Evolutionary conservation across 495 filamentous ascomycete species (phyloP).

Genomic region (Lasiosphaeria ovina): DNA sequence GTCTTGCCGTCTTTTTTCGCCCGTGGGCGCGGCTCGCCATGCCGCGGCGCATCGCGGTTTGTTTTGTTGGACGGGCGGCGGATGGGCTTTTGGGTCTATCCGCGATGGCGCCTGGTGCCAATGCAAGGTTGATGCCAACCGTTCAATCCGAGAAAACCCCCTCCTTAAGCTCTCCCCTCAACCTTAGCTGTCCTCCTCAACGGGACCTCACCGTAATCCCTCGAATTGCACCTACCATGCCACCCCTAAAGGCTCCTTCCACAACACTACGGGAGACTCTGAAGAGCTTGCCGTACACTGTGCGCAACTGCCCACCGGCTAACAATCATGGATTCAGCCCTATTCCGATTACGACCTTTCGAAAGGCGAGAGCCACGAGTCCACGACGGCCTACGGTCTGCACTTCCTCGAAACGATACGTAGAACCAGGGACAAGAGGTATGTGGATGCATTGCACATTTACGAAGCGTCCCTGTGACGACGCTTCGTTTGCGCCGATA

Average conservation of each 20-base stretch:
- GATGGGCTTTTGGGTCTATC: not conserved
- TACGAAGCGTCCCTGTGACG: not conserved
- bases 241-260: not conserved
- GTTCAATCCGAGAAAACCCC: not conserved
- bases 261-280: not conserved
- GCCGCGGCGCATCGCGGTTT: not conserved
- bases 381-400: constrained; percentile 65
- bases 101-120: constrained; percentile 4
- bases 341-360: constrained; percentile 37
- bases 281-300: not conserved
- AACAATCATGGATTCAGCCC: constrained; percentile 26
- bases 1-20: not conserved
- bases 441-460: constrained; percentile 43
- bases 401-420: constrained; percentile 63
- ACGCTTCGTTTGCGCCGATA: not conserved
- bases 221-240: no score
- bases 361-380: constrained; percentile 56
- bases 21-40: not conserved
- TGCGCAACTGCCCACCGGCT: not conserved
- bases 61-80: constrained; percentile 1
- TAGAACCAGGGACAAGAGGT: constrained; percentile 71
- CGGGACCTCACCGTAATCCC: no score
- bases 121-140: constrained; percentile 16
- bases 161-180: not conserved
- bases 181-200: not conserved